phyloP scores from a whole-genome alignment of 768 basidiomycete species.

The Tricholoma bakamatsutake region DNA sequence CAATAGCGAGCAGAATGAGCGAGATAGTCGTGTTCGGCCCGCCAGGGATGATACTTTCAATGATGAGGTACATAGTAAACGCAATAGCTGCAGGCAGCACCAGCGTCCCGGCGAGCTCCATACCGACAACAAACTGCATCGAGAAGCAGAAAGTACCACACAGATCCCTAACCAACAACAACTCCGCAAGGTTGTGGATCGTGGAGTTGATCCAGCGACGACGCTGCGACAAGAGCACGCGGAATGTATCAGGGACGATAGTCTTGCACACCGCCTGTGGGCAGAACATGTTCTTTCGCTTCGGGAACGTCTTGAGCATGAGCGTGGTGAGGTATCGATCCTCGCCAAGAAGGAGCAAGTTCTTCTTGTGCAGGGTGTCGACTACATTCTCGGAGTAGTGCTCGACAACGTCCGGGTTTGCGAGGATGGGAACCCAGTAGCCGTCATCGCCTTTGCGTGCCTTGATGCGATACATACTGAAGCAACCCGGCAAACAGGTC shows the following conservation, averaged over 20 bases:
- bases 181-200: slow-evolving; percentile 94
- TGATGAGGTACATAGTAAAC: slow-evolving; percentile 92
- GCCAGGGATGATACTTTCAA: slow-evolving; percentile 80
- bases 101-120: slow-evolving; percentile 95
- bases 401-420: slow-evolving; percentile 97
- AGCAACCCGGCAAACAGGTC: slow-evolving; percentile 98
- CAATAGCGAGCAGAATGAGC: slow-evolving; percentile 86
- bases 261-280: slow-evolving; percentile 99
- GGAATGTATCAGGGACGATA: slow-evolving; percentile 94
- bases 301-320: slow-evolving; percentile 98
- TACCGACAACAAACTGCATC: slow-evolving; percentile 98
- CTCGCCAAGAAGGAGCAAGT: slow-evolving; percentile 92
- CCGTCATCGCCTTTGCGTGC: slow-evolving; percentile 94
- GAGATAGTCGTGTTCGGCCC: slow-evolving; percentile 80
- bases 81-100: slow-evolving; percentile 96
- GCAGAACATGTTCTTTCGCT: slow-evolving; percentile 98
- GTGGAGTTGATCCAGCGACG: slow-evolving; percentile 99
- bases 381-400: slow-evolving; percentile 99
- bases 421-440: slow-evolving; percentile 98
- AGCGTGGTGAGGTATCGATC: slow-evolving; percentile 98
- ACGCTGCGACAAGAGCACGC: slow-evolving; percentile 89
- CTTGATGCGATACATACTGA: slow-evolving; percentile 99
- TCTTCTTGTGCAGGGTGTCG: slow-evolving; percentile 99
- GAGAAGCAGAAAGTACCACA: slow-evolving; percentile 99
- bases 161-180: slow-evolving; percentile 92